A percentile compares a stretch with the other conserved stretches of the same genome.
Conservation (phyloP, 1,139 yeast species). For the Magnusiomyces magnusii region DNA sequence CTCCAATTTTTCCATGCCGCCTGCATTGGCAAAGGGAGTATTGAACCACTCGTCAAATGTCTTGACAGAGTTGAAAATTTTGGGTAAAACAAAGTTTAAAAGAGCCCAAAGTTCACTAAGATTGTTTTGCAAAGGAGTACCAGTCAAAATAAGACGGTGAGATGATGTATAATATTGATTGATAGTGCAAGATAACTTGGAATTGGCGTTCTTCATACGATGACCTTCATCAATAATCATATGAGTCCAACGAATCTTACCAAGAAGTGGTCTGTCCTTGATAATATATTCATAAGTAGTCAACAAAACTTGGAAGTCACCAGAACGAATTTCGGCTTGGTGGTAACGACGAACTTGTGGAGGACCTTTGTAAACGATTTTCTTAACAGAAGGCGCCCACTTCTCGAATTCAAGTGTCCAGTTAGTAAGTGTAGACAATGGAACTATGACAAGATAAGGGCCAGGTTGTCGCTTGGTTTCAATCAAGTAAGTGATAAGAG, state of each 20-base stretch:
- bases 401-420: constrained; percentile 96
- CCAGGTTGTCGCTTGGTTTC: constrained; percentile 54
- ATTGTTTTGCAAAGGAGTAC: constrained; percentile 96
- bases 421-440: constrained; percentile 87
- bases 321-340: constrained; percentile 57
- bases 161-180: constrained; percentile 75
- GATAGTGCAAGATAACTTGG: constrained; percentile 78
- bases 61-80: constrained; percentile 95
- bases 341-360: constrained; percentile 77
- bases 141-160: constrained; percentile 85
- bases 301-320: constrained; percentile 81
- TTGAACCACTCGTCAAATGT: constrained; percentile 99
- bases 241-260: constrained; percentile 81
- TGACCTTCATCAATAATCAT: constrained; percentile 99
- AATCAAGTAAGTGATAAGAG: constrained; percentile 64
- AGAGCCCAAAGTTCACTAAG: constrained; percentile 97
- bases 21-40: constrained; percentile 96
- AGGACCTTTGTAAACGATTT: constrained; percentile 45
- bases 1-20: constrained; percentile 88
- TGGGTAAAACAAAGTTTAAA: constrained; percentile 88
- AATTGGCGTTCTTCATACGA: constrained; percentile 90
- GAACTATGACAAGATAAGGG: constrained; percentile 80
- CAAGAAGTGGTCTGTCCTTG: constrained; percentile 74
- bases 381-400: constrained; percentile 61
- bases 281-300: constrained; percentile 73